Base-by-base conservation (phyloP, 1,284 basidiomycete species). In the Lentinula novae-zelandiae region DNA sequence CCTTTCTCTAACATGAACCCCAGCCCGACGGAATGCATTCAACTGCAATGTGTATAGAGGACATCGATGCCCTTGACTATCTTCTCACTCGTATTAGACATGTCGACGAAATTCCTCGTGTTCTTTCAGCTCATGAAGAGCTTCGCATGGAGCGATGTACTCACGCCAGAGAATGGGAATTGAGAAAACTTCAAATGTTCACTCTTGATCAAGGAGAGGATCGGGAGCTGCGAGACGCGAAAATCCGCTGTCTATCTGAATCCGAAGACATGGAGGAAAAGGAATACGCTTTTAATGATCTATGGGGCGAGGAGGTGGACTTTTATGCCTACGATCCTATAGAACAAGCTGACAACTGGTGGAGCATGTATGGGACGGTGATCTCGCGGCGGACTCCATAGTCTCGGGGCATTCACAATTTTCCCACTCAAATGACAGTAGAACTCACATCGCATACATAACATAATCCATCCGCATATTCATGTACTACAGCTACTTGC, bases 101-200 rank as follows among this genome's bases (percentile, higher is more conserved):
- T 57, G 72, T 67, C 39, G 65, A 70, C 4, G 76, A 83, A 53
- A 71, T 84, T 4, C 62, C 75, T 4, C 74, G 77, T 51, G 65
- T 84, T n/a, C 71, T 83, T 31, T 70, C 68, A 3, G 81, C 78
- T 3, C 83, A 79, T 63, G 80, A 84, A 60, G 78, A 81, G 34
- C 71, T 83, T 57, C 74, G 82, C 31, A 75, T 80, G 57, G 70
- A 76, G 1, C 77, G 81, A 22, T 77, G 74, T 27, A 69, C 72
- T 1, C 64, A 67, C 8, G 74, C 76, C 1, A 74, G 78, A 52
- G 65, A 68, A 49, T 76, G 72, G 64, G 74, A 78, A 46, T 68
- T 73, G n/a, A 70, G 72, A 31, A 79, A 82, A 63, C 75, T 76
- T 51, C 63, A 68, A 31, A 72, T 78, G 63, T 68, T 79, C 61